Evolutionary conservation across 345 rosid genomes (phyloP).

Genomic region (Reutealis trisperma): DNA sequence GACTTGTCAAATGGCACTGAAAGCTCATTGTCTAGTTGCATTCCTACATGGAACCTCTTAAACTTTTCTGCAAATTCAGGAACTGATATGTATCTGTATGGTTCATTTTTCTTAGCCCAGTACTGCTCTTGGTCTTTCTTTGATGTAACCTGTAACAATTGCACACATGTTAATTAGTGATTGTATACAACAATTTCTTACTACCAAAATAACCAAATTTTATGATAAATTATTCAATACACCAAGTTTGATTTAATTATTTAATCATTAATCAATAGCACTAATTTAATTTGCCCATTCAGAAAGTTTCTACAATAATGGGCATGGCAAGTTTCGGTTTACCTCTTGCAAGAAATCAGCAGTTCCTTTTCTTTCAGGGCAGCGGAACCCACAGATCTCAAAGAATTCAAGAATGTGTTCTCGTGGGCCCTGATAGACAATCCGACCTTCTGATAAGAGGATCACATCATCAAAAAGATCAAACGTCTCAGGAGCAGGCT

Average conservation of each 20-base stretch:
- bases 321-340: background rate
- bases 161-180: background rate
- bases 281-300: no score
- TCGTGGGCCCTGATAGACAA: conserved; percentile 90
- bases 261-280: no score
- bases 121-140: conserved; percentile 93
- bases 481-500: conserved; percentile 93
- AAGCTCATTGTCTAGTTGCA: conserved; percentile 57
- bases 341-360: conserved; percentile 98
- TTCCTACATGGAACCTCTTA: conserved; percentile 72
- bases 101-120: conserved; percentile 59
- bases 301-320: no score
- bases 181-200: no score
- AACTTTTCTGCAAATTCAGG: conserved; percentile 55
- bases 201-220: no score
- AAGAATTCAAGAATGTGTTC: conserved; percentile 63
- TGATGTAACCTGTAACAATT: conserved; percentile 66
- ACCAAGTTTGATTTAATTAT: no score
- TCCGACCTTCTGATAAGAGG: conserved; percentile 77
- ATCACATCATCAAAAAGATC: conserved; percentile 85
- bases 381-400: conserved; percentile 63
- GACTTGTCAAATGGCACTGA: conserved; percentile 64
- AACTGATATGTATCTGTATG: conserved; percentile 66
- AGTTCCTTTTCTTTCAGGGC: conserved; percentile 86
- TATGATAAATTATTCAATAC: no score